Base-by-base conservation (phyloP, 345 rosid genomes). In the Stellera chamaejasme region DNA sequence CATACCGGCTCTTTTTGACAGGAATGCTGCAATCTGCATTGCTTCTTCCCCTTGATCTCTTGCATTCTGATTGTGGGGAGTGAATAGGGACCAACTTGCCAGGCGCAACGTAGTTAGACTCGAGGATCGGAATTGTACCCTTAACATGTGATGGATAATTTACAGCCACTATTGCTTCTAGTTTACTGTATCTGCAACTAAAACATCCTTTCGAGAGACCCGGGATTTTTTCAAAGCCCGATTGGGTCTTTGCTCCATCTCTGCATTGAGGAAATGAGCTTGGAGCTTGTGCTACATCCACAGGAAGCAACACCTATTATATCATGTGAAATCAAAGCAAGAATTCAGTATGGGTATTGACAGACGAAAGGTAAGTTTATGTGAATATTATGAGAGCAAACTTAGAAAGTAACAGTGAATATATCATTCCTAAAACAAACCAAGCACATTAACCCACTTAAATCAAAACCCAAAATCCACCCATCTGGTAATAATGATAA, bases 21-120 rank as follows among this genome's bases (percentile, higher is more conserved):
- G 87, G 81, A 54, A 94, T 96, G 0, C 95, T 97, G 62, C 99
- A 87, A 77, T 94, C 96, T 0, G 99, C 99, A 2, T 87, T 84
- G 82, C 82, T 85, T 77, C 97, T 77, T 5, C 94, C 87, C 43
- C 97, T 70, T 62, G 87, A 90, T 63, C 97, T 90, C 55, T 85
- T 90, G 60, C 82, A 90, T 44, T 32, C 39, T 32, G 66, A 64
- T 27, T 32, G 54, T 27, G 66, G 69, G 52, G 60, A 56, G 11
- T 14, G 56, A 36, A 28, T 50, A 36, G 44, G 63, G 36, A 28
- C 50, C 42, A 60, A 66, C 10, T 54, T 54, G 59, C 56, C 47
- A 15, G 39, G 60, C 26, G 25, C 5, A 16, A 45, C 32, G 12
- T 11, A 32, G 39, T 32, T 50, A 12, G 64, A 23, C 39, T 51